Evolutionary conservation across 2,329 filamentous ascomycete genomes (phyloP), one percentile per base, ranked within the genome.

Genomic region (Botrytis porri): DNA sequence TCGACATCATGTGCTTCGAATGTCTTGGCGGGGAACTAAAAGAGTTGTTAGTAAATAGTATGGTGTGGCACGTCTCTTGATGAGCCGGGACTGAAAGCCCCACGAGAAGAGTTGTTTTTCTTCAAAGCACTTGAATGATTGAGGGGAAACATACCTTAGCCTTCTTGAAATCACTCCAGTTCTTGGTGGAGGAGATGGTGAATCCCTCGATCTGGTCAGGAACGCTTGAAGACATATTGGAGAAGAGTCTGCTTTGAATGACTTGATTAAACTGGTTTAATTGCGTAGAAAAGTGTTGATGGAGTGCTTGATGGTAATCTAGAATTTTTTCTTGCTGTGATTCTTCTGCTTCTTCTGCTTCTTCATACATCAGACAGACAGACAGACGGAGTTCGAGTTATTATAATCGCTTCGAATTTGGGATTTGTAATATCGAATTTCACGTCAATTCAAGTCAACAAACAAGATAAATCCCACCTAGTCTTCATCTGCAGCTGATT

Each of bases 1-100:
- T 97, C 94, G 78, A 97, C 89, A 81, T 97, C 93, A 82, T 94
- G 88, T 80, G 94, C 92, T 78, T 92, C 93, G 81, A 97, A 97
- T 29, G 91, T 90, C 85, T 97, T 96, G 73, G 63, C 62, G 8
- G 62, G 25, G 12, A 72, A 69, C 70, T 72, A 32, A 22, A 7
- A n/a, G 10, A 45, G 39, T 39, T 20, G 39, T 72, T 69, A 72
- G 41, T 18, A 12, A 18, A 39, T 1, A 4, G 37, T 57, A 25
- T 18, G 10, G 5, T 37, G 22, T 35, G 8, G 18, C 5, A 8
- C n/a, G 14, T 37, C 12, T 61, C 35, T 62, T 29, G 4, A n/a
- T 29, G n/a, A 29, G 9, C 39, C 25, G 25, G 16, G 16, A 29
- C 22, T 20, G 37, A 29, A 29, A 41, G 7, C 12, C 3, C 41